A percentile compares a stretch with the other conserved stretches of the same genome.
Evolutionary conservation across 164 flowering plant genomes (phyloP).

Genomic region (Paratinospora sagittata): DNA sequence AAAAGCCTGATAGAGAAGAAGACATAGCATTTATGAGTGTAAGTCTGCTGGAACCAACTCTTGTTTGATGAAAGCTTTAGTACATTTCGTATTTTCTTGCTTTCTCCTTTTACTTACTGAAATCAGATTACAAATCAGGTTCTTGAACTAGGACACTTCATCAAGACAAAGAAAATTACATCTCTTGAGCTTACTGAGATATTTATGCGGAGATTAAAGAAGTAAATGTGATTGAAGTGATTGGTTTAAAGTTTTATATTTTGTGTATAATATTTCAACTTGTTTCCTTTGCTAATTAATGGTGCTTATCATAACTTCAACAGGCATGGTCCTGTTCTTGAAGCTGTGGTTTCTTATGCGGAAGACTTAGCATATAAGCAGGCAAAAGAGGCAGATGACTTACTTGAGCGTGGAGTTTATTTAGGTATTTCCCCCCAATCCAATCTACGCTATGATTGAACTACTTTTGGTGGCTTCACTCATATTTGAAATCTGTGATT

Average conservation of each 20-base stretch:
- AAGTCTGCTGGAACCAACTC: slow-evolving; percentile 14
- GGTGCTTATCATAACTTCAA: background rate
- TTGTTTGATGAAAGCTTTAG: background rate
- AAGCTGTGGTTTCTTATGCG: slow-evolving; percentile 67
- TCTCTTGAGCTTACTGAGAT: slow-evolving; percentile 64
- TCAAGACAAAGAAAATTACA: slow-evolving; percentile 65
- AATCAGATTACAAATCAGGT: slow-evolving; percentile 36
- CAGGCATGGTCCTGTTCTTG: slow-evolving; percentile 64
- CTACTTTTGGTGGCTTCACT: background rate
- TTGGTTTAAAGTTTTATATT: background rate
- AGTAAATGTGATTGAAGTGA: slow-evolving; percentile 26
- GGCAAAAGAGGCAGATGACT: slow-evolving; percentile 70
- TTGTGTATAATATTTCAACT: background rate
- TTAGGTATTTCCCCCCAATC: slow-evolving; percentile 40
- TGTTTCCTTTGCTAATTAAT: background rate
- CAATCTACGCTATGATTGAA: background rate
- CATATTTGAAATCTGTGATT: background rate
- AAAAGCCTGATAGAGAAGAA: slow-evolving; percentile 44
- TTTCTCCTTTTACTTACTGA: background rate
- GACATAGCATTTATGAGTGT: slow-evolving; percentile 89
- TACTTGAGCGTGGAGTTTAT: slow-evolving; percentile 63
- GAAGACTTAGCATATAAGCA: slow-evolving; percentile 82
- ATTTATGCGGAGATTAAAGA: slow-evolving; percentile 64
- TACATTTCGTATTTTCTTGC: background rate
- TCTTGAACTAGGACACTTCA: slow-evolving; percentile 69